phyloP scores from a whole-genome alignment of 768 basidiomycete genomes.

The Trametopsis cervina region DNA sequence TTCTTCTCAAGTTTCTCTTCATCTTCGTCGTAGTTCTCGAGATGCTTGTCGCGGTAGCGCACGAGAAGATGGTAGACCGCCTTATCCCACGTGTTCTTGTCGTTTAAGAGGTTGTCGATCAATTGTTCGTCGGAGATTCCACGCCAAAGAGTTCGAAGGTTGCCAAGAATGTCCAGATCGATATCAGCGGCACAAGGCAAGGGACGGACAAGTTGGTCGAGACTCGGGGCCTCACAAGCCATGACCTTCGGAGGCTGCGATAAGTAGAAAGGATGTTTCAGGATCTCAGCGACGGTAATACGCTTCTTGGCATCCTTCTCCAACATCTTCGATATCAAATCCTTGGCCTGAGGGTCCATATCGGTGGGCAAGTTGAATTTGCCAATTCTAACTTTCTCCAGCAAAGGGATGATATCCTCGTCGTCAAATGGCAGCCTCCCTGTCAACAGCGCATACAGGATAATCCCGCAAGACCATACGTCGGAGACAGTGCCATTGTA shows the following conservation, averaged over 20 bases:
- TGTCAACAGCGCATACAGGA: conserved; percentile 82
- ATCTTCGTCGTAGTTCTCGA: conserved; percentile 72
- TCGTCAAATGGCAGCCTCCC: conserved; percentile 92
- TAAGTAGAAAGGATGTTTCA: conserved; percentile 73
- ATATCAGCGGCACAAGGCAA: conserved; percentile 58
- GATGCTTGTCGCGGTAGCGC: conserved; percentile 68
- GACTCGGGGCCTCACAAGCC: conserved; percentile 41
- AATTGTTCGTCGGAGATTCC: conserved; percentile 71
- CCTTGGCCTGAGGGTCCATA: conserved; percentile 62
- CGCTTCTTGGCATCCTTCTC: conserved; percentile 64
- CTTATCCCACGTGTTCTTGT: conserved; percentile 87
- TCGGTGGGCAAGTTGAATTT: conserved; percentile 66
- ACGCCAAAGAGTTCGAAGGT: conserved; percentile 90
- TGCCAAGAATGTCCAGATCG: conserved; percentile 85
- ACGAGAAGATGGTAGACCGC: conserved; percentile 90
- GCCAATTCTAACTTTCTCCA: conserved; percentile 74
- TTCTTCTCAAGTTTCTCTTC: conserved; percentile 37
- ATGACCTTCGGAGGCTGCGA: conserved; percentile 42
- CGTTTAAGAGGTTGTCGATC: conserved; percentile 53
- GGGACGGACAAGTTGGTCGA: conserved; percentile 65
- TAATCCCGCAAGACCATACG: conserved; percentile 96
- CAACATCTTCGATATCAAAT: conserved; percentile 79
- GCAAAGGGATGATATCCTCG: conserved; percentile 69
- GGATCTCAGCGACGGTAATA: conserved; percentile 78
- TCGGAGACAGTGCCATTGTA: conserved; percentile 88